These are phyloP conservation scores for Gracilariopsis chorda DNA, from an alignment of 23 red algal genomes.

Conservation along the genomic window DNA sequence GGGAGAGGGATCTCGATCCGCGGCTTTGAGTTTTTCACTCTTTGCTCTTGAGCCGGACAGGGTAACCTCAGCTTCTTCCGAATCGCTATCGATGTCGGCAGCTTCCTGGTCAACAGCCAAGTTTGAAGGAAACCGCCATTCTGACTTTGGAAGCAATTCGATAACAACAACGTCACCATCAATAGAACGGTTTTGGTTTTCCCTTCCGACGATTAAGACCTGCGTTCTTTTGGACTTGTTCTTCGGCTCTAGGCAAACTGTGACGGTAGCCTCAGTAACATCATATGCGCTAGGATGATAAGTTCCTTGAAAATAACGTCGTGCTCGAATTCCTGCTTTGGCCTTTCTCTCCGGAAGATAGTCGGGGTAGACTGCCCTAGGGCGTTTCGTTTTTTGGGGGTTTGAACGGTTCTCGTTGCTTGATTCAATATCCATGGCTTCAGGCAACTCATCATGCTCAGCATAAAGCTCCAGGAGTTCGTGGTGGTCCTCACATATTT, in stretches of 20 bases:
- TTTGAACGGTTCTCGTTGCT: background rate
- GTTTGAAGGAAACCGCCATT: conserved; percentile 57
- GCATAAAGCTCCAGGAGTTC: conserved; percentile 69
- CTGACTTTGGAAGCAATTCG: conserved; percentile 49
- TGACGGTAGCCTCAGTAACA: conserved; percentile 73
- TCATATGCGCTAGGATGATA: conserved; percentile 79
- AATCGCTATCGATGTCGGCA: conserved; percentile 48
- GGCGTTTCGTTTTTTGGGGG: conserved; percentile 9
- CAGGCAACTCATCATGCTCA: conserved; percentile 36
- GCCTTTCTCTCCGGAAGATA: conserved; percentile 71
- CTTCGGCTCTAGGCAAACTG: conserved; percentile 25
- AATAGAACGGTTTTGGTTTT: conserved; percentile 83
- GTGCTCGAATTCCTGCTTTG: conserved; percentile 41
- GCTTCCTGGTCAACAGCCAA: conserved; percentile 56
- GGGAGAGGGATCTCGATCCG: background rate
- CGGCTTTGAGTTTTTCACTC: background rate
- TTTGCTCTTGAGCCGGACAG: background rate
- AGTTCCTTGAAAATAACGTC: conserved; percentile 57
- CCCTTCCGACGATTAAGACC: conserved; percentile 77
- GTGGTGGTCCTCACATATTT: conserved; percentile 24
- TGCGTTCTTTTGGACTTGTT: conserved; percentile 52
- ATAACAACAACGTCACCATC: conserved; percentile 92
- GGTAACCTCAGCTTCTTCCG: conserved; percentile 37
- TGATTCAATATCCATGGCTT: conserved; percentile 34
- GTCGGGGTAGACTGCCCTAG: conserved; percentile 47